Evolutionary conservation across 352 stramenopile genomes (phyloP).

Genomic region (Pythium graminicola): DNA sequence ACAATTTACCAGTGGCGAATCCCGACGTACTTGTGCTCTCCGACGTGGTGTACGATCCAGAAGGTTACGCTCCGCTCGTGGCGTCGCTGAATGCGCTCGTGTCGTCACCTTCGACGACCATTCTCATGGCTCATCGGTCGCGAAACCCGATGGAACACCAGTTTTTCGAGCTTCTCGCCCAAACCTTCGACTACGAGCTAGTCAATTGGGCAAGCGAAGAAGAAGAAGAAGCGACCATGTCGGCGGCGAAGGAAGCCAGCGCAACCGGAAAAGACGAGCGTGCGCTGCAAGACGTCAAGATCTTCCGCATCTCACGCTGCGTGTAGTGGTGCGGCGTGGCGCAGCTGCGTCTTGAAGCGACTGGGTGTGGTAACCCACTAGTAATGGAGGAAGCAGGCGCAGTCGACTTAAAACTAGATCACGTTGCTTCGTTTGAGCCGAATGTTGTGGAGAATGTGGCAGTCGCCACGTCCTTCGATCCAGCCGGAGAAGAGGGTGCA

Average conservation of each 20-base stretch:
- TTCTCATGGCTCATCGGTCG: slow-evolving; percentile 74
- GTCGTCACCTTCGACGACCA: slow-evolving; percentile 27
- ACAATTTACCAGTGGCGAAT: slow-evolving; percentile 26
- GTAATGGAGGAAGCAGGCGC: too few species aligned
- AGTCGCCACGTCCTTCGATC: too few species aligned
- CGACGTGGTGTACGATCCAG: slow-evolving; percentile 76
- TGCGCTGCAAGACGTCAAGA: slow-evolving; percentile 61
- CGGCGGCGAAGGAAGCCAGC: not conserved
- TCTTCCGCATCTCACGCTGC: slow-evolving; percentile 41
- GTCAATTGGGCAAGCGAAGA: slow-evolving; percentile 36
- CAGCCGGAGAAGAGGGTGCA: too few species aligned
- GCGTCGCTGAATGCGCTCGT: slow-evolving; percentile 44
- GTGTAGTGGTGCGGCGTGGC: not conserved
- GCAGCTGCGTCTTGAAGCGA: too few species aligned
- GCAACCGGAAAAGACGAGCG: slow-evolving; percentile 17
- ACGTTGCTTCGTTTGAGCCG: too few species aligned
- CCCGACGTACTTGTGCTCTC: slow-evolving; percentile 70
- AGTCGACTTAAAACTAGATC: too few species aligned
- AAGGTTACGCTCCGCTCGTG: slow-evolving; percentile 63
- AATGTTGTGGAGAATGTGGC: too few species aligned
- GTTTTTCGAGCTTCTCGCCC: slow-evolving; percentile 61
- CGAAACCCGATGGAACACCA: slow-evolving; percentile 76
- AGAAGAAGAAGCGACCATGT: not conserved
- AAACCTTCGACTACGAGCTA: slow-evolving; percentile 37
- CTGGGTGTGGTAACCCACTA: too few species aligned